These are phyloP conservation scores for Plantago lanceolata DNA, from an alignment of 305 asterid genomes.

Conservation along the genomic window DNA sequence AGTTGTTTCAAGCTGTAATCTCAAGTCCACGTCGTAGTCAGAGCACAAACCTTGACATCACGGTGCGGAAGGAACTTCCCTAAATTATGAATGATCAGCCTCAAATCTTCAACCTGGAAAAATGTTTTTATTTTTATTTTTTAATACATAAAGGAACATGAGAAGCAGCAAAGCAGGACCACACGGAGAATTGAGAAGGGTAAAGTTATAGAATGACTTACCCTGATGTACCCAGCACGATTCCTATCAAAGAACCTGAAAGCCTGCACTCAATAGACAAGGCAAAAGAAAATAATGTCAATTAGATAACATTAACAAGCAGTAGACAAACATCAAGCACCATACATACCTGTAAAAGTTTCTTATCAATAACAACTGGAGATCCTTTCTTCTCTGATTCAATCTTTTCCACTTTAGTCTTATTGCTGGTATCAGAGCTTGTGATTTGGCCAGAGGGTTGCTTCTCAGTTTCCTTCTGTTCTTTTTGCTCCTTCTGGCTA, in stretches of 20 bases:
- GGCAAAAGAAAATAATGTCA: background rate
- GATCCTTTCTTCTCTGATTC: constrained; percentile 40
- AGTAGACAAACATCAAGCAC: constrained; percentile 14
- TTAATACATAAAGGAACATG: background rate
- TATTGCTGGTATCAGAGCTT: constrained; percentile 31
- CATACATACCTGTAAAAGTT: constrained; percentile 58
- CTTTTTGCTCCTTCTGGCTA: constrained; percentile 30
- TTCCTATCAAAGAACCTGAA: constrained; percentile 93
- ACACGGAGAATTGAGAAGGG: background rate
- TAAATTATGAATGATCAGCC: constrained; percentile 74
- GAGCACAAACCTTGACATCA: constrained; percentile 71
- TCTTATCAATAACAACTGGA: constrained; percentile 48
- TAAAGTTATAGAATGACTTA: constrained; percentile 26
- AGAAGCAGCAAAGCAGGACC: background rate
- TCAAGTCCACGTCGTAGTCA: constrained; percentile 12
- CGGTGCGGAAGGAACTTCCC: constrained; percentile 78
- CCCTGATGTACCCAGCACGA: constrained; percentile 81
- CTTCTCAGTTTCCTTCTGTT: constrained; percentile 32
- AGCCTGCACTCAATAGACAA: constrained; percentile 49
- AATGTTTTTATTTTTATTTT: too few relatives aligned
- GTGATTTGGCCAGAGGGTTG: constrained; percentile 31
- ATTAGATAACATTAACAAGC: constrained; percentile 15
- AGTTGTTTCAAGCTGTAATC: background rate
- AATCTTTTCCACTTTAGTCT: constrained; percentile 37
- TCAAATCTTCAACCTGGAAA: constrained; percentile 82